Evolutionary conservation across 2,329 filamentous ascomycete genomes (phyloP), one percentile per base, ranked within the genome.

Genomic region (Sporothrix protearum): DNA sequence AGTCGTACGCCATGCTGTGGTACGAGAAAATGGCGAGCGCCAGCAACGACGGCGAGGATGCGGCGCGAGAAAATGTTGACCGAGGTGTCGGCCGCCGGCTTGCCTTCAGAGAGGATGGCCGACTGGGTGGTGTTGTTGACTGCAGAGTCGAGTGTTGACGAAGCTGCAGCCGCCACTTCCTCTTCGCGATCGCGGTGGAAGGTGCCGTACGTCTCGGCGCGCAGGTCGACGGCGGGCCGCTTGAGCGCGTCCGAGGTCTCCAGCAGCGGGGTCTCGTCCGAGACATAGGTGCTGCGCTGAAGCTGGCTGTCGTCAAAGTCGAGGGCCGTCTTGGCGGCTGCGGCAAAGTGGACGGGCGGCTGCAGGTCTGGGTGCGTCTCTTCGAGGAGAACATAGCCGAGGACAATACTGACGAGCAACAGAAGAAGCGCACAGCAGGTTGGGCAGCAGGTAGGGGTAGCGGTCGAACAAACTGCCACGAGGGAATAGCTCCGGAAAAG

Each of bases 1-100:
- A 92, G 78, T 97, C 95, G 80, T 93, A 97, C 0, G 92, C 94
- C 94, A 97, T 97, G 49, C 91, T 93, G 81, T 97, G 94, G 79
- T 97, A 97, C 4, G 93, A 96, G 82, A 97, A 97, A 74, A 97
- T 92, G 59, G 91, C 92, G 64, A 97, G 83, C 1, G 94, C 91
- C n/a, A 93, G 77, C 51, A 96, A 96, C 89, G 69, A 97, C 87
- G 80, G 92, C 89, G 75, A 92, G 83, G 73, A 97, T 89, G 53
- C 87, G 87, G 80, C 84, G 84, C 79, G 82, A 84, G 80, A 85
- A 87, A 73, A 87, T 83, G 76, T 78, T 83, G 71, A 69, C 63
- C 8, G 30, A 9, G 19, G 16, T 3, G 76, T 72, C 78, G 79
- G 4, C 74, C 74, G 5, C 76, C 76, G 39, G 76, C 75, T 73